Percentiles rank a stretch among this genome's conserved stretches.
Conservation (phyloP, 306 rosid genomes). For the Echinosophora koreensis region DNA sequence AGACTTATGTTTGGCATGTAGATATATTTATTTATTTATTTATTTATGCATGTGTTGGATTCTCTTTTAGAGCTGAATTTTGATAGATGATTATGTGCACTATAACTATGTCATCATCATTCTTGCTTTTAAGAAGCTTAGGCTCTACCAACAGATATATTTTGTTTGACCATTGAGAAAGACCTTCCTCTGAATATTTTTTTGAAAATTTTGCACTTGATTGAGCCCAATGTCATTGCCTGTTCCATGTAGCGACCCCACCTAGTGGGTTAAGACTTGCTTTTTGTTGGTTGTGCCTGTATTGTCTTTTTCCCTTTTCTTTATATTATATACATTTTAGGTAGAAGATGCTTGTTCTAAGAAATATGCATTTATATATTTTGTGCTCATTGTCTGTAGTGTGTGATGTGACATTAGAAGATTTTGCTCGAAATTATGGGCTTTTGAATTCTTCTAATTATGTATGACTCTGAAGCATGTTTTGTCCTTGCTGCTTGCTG, state of each 20-base stretch:
- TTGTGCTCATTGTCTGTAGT: neutral
- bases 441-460: conserved; percentile 5
- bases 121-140: conserved; percentile 37
- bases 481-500: conserved; percentile 1
- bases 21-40: conserved; percentile 8
- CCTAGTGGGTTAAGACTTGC: neutral
- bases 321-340: neutral
- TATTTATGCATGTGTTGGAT: conserved; percentile 34
- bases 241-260: neutral
- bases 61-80: conserved; percentile 25
- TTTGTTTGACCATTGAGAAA: neutral
- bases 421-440: conserved; percentile 7
- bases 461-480: conserved; percentile 10
- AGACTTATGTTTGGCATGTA: conserved; percentile 21
- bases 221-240: no score
- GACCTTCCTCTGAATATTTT: no score
- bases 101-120: neutral
- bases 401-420: neutral
- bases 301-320: neutral
- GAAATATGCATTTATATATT: conserved; percentile 21
- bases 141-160: conserved; percentile 3
- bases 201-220: no score
- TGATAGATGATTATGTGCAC: conserved; percentile 16
- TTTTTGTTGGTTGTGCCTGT: neutral
- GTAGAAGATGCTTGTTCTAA: neutral